phyloP scores from a whole-genome alignment of 2,329 filamentous ascomycete species.

The Fonsecaea pugnacius region DNA sequence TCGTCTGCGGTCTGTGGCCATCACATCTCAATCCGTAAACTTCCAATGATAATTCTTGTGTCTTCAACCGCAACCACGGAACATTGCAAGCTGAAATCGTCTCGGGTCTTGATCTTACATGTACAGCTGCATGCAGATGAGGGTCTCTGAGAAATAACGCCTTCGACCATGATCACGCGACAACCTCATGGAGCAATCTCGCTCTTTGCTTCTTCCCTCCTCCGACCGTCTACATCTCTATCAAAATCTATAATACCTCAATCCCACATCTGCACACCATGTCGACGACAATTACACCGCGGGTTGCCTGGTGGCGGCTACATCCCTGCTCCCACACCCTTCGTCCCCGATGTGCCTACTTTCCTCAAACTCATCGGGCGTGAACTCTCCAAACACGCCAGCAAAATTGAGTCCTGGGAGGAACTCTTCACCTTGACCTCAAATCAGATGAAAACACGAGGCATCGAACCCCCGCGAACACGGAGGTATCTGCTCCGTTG shows the following conservation, averaged over 20 bases:
- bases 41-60: not conserved
- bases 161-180: conserved; percentile 25
- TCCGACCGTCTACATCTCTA: conserved; percentile 27
- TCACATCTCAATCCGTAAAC: not conserved
- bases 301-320: conserved; percentile 28
- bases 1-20: not conserved
- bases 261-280: conserved; percentile 34
- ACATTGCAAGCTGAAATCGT: not conserved
- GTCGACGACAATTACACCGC: conserved; percentile 31
- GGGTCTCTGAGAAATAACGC: not conserved
- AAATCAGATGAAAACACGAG: conserved; percentile 76
- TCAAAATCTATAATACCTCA: conserved; percentile 14
- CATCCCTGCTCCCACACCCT: conserved; percentile 72
- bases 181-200: conserved; percentile 17
- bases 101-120: not conserved
- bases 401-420: conserved; percentile 90
- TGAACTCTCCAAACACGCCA: conserved; percentile 76
- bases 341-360: conserved; percentile 59
- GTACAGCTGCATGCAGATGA: not conserved
- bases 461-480: conserved; percentile 81
- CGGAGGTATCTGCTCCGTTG: conserved; percentile 84
- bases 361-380: conserved; percentile 93
- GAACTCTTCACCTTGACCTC: conserved; percentile 82
- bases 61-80: not conserved
- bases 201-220: conserved; percentile 29